A percentile compares a stretch with the other conserved stretches of the same genome.
phyloP scores from a whole-genome alignment of 1,284 basidiomycete genomes.

The Testicularia cyperi region DNA sequence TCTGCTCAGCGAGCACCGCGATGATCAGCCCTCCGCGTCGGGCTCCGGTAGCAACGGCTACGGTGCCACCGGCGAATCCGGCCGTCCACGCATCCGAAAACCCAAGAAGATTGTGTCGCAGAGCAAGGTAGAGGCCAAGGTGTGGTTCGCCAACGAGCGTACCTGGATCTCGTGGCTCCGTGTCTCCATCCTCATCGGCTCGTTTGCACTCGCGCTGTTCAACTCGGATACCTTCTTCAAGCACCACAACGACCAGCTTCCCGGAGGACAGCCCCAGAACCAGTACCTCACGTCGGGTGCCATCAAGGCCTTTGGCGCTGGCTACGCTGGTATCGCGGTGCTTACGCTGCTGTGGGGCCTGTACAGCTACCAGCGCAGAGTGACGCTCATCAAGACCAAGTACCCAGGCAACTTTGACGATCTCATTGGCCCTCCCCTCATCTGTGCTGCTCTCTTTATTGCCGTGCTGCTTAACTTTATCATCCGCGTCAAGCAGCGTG shows the following conservation, averaged over 20 bases:
- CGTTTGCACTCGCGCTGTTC: conserved; percentile 83
- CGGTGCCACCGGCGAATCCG: conserved; percentile 12
- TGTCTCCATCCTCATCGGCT: conserved; percentile 79
- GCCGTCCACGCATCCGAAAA: conserved; percentile 44
- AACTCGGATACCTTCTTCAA: conserved; percentile 69
- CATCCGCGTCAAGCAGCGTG: conserved; percentile 42
- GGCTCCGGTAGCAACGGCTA: conserved; percentile 10
- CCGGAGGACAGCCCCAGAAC: conserved; percentile 14
- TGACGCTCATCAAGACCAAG: conserved; percentile 84
- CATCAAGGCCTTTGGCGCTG: conserved; percentile 77
- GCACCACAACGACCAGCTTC: conserved; percentile 31
- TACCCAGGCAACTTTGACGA: conserved; percentile 80
- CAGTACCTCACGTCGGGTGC: conserved; percentile 58
- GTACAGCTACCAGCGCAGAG: conserved; percentile 79
- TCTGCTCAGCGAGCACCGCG: conserved; percentile 14
- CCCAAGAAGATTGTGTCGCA: conserved; percentile 64
- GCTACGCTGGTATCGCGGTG: conserved; percentile 73
- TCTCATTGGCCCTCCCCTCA: conserved; percentile 55
- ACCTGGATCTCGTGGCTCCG: conserved; percentile 89
- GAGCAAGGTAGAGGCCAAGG: conserved; percentile 58
- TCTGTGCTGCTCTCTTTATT: conserved; percentile 54
- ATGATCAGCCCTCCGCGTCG: conserved; percentile 3
- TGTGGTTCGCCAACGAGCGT: conserved; percentile 60
- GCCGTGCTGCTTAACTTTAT: conserved; percentile 59
- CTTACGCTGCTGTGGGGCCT: conserved; percentile 73